phyloP scores from a whole-genome alignment of 2,329 filamentous ascomycete genomes.

The Hypoxylon sp. region DNA sequence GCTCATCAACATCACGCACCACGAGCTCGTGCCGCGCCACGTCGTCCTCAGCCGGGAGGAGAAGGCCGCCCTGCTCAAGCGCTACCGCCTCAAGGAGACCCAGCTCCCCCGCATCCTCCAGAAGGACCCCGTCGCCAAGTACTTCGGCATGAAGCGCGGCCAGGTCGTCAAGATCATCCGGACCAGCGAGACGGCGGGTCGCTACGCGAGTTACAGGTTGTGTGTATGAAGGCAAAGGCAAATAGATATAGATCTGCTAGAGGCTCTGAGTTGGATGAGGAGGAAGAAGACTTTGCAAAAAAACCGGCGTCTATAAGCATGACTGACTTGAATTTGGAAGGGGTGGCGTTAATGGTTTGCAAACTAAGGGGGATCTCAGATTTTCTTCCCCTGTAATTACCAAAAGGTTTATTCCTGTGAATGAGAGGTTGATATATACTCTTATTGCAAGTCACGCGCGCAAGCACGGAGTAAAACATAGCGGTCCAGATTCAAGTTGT shows the following conservation, averaged over 20 bases:
- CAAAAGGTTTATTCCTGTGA: constrained; percentile 10
- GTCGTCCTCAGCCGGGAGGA: constrained; percentile 91
- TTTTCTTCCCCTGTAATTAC: constrained; percentile 24
- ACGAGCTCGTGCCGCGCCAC: constrained; percentile 96
- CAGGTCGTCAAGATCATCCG: constrained; percentile 99
- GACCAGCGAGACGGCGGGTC: constrained; percentile 92
- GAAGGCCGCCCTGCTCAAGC: constrained; percentile 85
- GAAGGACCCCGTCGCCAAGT: constrained; percentile 92
- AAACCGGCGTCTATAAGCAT: constrained; percentile 43
- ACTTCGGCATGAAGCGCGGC: constrained; percentile 89
- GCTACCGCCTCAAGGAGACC: constrained; percentile 97
- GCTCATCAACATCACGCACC: constrained; percentile 97
- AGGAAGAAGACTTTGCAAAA: constrained; percentile 26
- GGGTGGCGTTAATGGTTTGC: constrained; percentile 39
- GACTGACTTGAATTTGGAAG: constrained; percentile 39
- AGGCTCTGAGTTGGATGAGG: background rate
- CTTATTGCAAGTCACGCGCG: background rate
- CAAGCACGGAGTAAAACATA: background rate
- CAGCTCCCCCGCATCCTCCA: constrained; percentile 93
- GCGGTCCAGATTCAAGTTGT: background rate
- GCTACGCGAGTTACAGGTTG: constrained; percentile 93
- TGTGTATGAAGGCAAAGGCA: constrained; percentile 67
- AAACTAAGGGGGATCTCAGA: constrained; percentile 10
- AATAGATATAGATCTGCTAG: background rate
- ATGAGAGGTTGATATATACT: constrained; percentile 7